Evolutionary conservation across 208 protist species (phyloP).

Genomic region (Acanthamoeba castellanii): DNA sequence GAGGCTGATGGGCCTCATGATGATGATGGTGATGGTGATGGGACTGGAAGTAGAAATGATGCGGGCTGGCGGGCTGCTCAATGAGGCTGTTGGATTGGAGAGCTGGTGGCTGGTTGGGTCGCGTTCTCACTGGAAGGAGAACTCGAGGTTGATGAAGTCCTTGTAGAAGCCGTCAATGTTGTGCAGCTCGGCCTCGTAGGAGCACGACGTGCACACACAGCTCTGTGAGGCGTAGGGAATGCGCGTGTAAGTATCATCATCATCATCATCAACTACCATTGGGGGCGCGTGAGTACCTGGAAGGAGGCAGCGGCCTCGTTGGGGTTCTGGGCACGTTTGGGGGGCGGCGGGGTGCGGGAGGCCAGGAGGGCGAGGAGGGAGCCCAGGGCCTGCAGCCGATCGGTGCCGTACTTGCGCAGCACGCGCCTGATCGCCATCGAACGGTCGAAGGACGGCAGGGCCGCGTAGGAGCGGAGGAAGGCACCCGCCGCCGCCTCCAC

Average conservation of each 20-base stretch:
- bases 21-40: no score
- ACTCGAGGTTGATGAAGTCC: conserved; percentile 30
- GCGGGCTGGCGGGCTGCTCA: no score
- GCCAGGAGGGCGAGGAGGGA: not conserved
- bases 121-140: conserved; percentile 8
- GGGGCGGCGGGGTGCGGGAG: not conserved
- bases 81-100: no score
- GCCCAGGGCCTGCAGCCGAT: not conserved
- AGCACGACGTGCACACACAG: conserved; percentile 10
- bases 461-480: no score
- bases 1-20: no score
- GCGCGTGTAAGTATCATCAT: no score
- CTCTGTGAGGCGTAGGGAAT: not conserved
- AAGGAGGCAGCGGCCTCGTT: not conserved
- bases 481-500: no score
- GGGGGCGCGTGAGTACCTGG: not conserved
- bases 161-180: conserved; percentile 32
- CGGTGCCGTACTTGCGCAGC: not conserved
- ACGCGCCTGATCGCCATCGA: not conserved
- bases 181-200: not conserved
- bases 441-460: no score
- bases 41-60: no score
- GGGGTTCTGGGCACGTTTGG: not conserved
- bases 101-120: not conserved
- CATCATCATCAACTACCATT: not conserved